Conservation (phyloP, 23 red algal genomes). For the Pyropia yezoensis region DNA sequence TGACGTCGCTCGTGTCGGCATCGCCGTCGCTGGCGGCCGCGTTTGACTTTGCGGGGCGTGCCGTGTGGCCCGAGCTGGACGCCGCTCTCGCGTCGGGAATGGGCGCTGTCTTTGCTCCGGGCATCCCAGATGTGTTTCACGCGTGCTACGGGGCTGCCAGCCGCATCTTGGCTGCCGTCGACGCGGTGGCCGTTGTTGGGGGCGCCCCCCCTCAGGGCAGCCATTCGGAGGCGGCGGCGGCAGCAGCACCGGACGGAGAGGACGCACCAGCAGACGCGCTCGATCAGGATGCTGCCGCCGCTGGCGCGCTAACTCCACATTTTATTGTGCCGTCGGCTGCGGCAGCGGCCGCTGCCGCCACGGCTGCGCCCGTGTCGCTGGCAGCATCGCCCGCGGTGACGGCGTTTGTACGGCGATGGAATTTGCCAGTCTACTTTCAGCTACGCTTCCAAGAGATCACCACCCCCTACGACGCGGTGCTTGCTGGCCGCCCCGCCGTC, state of each 20-base stretch:
- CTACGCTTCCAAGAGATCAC: slow-evolving; percentile 75
- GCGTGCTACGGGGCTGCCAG: slow-evolving; percentile 32
- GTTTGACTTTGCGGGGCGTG: slow-evolving; percentile 68
- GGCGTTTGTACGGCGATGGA: slow-evolving; percentile 66
- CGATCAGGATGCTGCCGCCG: no score
- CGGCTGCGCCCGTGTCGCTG: neutral
- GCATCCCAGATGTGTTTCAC: slow-evolving; percentile 66
- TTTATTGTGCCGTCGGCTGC: no score
- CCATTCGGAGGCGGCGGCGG: neutral
- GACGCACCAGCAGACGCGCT: no score
- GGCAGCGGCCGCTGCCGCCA: no score
- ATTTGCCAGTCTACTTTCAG: slow-evolving; percentile 81
- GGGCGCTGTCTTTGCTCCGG: slow-evolving; percentile 55
- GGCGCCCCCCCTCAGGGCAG: neutral
- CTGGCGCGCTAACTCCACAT: no score
- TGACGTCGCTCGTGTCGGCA: slow-evolving; percentile 30
- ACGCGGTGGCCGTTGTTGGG: slow-evolving; percentile 12
- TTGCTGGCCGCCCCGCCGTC: slow-evolving; percentile 18
- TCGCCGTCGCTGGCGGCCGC: slow-evolving; percentile 24
- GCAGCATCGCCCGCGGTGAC: slow-evolving; percentile 6
- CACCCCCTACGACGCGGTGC: slow-evolving; percentile 28
- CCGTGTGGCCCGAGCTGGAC: slow-evolving; percentile 67
- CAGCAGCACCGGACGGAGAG: no score
- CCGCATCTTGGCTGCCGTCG: slow-evolving; percentile 42
- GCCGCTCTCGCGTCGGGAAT: slow-evolving; percentile 38